Percentiles rank a stretch among this genome's conserved stretches.
phyloP scores from a whole-genome alignment of 2,329 filamentous ascomycete genomes.

The Alternaria novae-zelandiae region DNA sequence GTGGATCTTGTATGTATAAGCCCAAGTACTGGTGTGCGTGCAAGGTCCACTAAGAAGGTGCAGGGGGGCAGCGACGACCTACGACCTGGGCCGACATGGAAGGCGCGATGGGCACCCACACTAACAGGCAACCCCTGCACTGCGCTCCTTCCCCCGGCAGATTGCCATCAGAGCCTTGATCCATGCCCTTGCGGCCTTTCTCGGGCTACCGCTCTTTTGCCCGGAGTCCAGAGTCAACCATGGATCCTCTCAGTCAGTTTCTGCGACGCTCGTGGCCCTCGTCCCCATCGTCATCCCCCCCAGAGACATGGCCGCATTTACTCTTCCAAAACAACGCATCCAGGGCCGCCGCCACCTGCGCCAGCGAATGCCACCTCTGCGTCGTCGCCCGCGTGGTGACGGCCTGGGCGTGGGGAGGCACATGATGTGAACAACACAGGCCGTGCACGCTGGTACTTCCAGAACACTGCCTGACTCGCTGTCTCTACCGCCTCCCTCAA shows the following conservation, averaged over 20 bases:
- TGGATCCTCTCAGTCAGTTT: conserved; percentile 4
- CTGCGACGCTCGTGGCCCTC: conserved; percentile 11
- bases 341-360: conserved; percentile 13
- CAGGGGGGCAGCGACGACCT: conserved; percentile 17
- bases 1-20: conserved; percentile 33
- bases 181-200: conserved; percentile 17
- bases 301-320: neutral
- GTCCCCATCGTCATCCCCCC: neutral
- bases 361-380: conserved; percentile 19
- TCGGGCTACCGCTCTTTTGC: conserved; percentile 8
- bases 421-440: conserved; percentile 32
- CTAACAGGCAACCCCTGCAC: conserved; percentile 19
- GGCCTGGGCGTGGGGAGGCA: conserved; percentile 44
- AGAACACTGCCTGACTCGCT: conserved; percentile 45
- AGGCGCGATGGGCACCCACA: conserved; percentile 24
- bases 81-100: conserved; percentile 26
- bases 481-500: conserved; percentile 17
- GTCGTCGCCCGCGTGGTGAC: conserved; percentile 28
- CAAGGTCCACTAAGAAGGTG: conserved; percentile 4
- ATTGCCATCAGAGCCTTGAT: conserved; percentile 19
- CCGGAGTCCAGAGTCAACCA: conserved; percentile 4
- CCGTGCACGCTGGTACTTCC: conserved; percentile 38
- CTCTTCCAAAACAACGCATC: conserved; percentile 8
- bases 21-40: conserved; percentile 17
- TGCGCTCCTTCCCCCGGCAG: conserved; percentile 25